A percentile compares a stretch with the other conserved stretches of the same genome.
Conservation (phyloP, 2,329 filamentous ascomycete genomes). For the Penicillium sp. region DNA sequence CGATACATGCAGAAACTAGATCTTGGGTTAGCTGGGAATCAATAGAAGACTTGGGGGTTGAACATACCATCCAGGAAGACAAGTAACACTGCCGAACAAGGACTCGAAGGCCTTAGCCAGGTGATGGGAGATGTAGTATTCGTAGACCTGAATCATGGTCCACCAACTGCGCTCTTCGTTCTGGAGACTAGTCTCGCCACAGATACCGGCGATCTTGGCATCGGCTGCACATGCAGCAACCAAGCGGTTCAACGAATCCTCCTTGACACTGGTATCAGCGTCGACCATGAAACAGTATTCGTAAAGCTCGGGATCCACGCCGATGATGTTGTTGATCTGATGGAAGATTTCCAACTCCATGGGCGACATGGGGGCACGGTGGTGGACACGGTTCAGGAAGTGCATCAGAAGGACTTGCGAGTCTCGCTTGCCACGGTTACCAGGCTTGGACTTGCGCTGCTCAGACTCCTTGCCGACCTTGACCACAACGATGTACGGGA, state of each 20-base stretch:
- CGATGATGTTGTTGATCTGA: slow-evolving; percentile 98
- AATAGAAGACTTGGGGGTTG: not conserved
- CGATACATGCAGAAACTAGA: slow-evolving; percentile 98
- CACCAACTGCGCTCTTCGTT: slow-evolving; percentile 96
- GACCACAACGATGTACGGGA: slow-evolving; percentile 92
- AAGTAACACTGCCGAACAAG: slow-evolving; percentile 95
- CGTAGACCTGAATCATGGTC: slow-evolving; percentile 99
- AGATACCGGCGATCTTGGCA: slow-evolving; percentile 94
- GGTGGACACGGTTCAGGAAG: slow-evolving; percentile 97
- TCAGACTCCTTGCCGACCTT: slow-evolving; percentile 98
- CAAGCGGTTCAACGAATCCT: slow-evolving; percentile 88
- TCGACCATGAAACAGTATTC: slow-evolving; percentile 98
- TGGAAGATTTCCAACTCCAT: slow-evolving; percentile 98
- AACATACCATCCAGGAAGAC: slow-evolving; percentile 96
- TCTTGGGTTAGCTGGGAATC: slow-evolving; percentile 27
- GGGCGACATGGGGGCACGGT: slow-evolving; percentile 90
- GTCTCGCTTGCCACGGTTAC: slow-evolving; percentile 97
- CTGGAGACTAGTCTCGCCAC: slow-evolving; percentile 92
- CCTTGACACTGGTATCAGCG: slow-evolving; percentile 90
- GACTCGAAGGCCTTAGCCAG: slow-evolving; percentile 96
- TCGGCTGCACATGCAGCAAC: slow-evolving; percentile 93
- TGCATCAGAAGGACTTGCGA: slow-evolving; percentile 94
- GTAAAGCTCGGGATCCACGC: slow-evolving; percentile 94
- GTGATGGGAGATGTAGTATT: slow-evolving; percentile 99
- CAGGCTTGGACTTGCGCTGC: slow-evolving; percentile 85